Evolutionary conservation across 768 basidiomycete species (phyloP).

Genomic region (Boletus rubescentipes): DNA sequence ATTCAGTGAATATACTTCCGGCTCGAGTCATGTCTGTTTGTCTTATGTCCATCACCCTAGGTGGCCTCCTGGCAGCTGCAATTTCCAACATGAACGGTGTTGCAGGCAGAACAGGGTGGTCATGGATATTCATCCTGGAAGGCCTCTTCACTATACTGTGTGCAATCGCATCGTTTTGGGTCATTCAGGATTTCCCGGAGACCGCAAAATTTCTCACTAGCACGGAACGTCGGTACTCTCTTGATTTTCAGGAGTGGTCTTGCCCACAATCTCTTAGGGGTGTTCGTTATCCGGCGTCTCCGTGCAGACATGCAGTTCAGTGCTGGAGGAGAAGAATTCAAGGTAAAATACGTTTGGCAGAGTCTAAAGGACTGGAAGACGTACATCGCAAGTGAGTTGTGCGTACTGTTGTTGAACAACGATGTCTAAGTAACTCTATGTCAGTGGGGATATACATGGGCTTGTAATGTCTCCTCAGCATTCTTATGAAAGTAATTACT

Average conservation of each 20-base stretch:
- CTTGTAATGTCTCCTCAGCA: slow-evolving; percentile 43
- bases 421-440: not conserved
- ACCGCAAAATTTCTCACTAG: slow-evolving; percentile 68
- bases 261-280: slow-evolving; percentile 37
- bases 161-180: slow-evolving; percentile 62
- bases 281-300: slow-evolving; percentile 62
- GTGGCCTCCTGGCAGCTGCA: slow-evolving; percentile 63
- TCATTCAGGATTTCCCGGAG: slow-evolving; percentile 79
- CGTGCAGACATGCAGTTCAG: slow-evolving; percentile 65
- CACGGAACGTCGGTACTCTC: slow-evolving; percentile 49
- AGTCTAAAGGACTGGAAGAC: slow-evolving; percentile 73
- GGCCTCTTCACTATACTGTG: slow-evolving; percentile 66
- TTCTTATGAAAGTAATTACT: not conserved
- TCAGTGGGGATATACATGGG: slow-evolving; percentile 72
- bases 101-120: slow-evolving; percentile 62
- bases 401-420: slow-evolving; percentile 1
- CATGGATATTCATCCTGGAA: slow-evolving; percentile 76
- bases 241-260: not conserved
- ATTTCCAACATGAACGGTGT: slow-evolving; percentile 72
- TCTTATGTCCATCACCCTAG: slow-evolving; percentile 29
- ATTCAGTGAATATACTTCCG: slow-evolving; percentile 50
- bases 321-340: slow-evolving; percentile 58
- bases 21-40: not conserved
- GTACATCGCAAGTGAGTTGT: slow-evolving; percentile 59
- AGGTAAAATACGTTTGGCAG: slow-evolving; percentile 54